Base-by-base conservation (phyloP, 768 basidiomycete species). In the Thelephora ganbajun region DNA sequence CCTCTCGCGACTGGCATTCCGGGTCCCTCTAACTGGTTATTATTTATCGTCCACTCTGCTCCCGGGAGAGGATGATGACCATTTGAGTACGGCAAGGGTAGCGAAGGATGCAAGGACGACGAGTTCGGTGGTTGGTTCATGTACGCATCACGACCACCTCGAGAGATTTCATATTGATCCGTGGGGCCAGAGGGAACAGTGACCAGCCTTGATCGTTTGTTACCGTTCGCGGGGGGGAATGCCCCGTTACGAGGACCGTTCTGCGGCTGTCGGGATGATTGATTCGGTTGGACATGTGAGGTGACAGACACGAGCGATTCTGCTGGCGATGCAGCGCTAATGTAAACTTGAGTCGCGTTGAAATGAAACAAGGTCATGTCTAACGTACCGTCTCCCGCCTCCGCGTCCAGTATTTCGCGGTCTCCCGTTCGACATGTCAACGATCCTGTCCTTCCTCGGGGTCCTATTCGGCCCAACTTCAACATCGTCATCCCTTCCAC, bases 291-390 rank as follows among this genome's bases (percentile, higher is more conserved):
- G 46, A 74, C 61, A 54, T 84, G 81, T 23, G 80, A 81, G n/a
- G 74, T 76, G 58, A 78, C 73, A 1, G 84, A 87, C 37, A 80
- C 66, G 33, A 84, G 57, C 7, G 84, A 88, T 56, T 86, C 84
- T 11, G 83, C 71, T 5, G 84, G 84, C 1, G 84, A 87, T 20
- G 69, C 65, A 11, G 70, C 72, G 45, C 83, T 79, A 30, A 9
- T 9, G 26, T 30, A 30, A 9, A 30, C 26, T 30, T 30, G 26
- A 30, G 26, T 30, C 26, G 26, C 16, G 44, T 35, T 16, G 30
- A 47, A 4, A 46, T 46, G 45, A 57, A 35, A 26, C 18, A 23
- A 41, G 3, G 26, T 4, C 23, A 5, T 30, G 19, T 34, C 33
- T 14, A 35, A 69, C 76, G 54, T 51, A 83, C 83, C 73, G 83